Percentiles rank a stretch among this genome's conserved stretches.
phyloP scores from a whole-genome alignment of 2,329 filamentous ascomycete species.

The Chaetomium olivaceum region DNA sequence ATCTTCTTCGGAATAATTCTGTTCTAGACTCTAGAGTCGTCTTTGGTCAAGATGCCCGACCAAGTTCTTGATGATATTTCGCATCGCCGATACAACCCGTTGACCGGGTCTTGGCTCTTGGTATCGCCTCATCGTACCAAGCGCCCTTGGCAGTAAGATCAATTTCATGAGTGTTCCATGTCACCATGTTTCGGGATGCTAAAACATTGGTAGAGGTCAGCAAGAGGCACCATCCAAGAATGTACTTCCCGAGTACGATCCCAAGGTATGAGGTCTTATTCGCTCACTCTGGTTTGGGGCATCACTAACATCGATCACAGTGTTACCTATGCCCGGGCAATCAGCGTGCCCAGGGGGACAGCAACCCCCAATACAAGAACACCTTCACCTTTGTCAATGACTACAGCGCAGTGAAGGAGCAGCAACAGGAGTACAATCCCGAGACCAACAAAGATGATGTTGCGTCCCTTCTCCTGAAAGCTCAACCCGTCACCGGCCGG shows the following conservation, averaged over 20 bases:
- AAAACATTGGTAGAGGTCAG: constrained; percentile 60
- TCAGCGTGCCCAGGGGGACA: constrained; percentile 79
- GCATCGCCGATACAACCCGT: constrained; percentile 88
- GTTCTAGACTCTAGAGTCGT: neutral
- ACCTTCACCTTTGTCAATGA: constrained; percentile 98
- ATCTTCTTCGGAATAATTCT: neutral
- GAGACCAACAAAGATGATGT: constrained; percentile 52
- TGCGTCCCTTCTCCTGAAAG: constrained; percentile 74
- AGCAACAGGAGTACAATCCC: constrained; percentile 74
- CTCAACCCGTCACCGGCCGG: constrained; percentile 85
- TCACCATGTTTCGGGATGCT: constrained; percentile 1
- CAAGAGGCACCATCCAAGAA: constrained; percentile 71
- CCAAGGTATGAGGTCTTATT: constrained; percentile 50
- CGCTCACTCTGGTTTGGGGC: neutral
- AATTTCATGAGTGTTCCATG: neutral
- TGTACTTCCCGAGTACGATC: constrained; percentile 77
- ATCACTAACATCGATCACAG: constrained; percentile 42
- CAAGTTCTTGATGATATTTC: constrained; percentile 91
- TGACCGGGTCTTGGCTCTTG: constrained; percentile 87
- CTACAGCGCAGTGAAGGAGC: constrained; percentile 93
- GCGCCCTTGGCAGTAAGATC: constrained; percentile 90
- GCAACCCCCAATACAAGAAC: constrained; percentile 80
- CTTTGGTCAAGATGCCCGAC: constrained; percentile 61
- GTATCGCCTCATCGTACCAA: constrained; percentile 97
- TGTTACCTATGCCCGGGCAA: constrained; percentile 97